phyloP scores from a whole-genome alignment of 2,329 filamentous ascomycete species.

The Keithomyces neogunnii region DNA sequence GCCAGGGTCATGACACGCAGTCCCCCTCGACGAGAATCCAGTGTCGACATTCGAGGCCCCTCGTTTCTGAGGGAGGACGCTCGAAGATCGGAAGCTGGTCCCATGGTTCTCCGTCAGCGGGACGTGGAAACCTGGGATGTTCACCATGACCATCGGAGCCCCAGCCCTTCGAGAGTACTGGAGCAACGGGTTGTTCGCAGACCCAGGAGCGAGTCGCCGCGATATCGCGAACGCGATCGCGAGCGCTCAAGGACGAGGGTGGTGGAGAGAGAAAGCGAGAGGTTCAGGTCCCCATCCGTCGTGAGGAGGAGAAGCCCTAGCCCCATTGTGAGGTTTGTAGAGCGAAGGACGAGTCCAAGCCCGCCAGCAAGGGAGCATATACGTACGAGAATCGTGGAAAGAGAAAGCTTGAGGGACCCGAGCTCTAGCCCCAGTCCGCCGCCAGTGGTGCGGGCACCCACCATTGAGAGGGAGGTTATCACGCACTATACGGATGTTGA shows the following conservation, averaged over 20 bases:
- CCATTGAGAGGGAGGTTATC: slow-evolving; percentile 81
- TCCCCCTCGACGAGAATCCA: slow-evolving; percentile 25
- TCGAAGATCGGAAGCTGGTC: slow-evolving; percentile 38
- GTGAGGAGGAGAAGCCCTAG: slow-evolving; percentile 16
- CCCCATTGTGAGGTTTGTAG: slow-evolving; percentile 27
- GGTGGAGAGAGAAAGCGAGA: slow-evolving; percentile 32
- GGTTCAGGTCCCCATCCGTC: slow-evolving; percentile 28
- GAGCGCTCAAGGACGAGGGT: slow-evolving; percentile 27
- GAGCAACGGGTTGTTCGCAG: slow-evolving; percentile 35
- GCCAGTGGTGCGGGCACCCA: slow-evolving; percentile 63
- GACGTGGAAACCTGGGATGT: slow-evolving; percentile 48
- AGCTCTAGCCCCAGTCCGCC: slow-evolving; percentile 48
- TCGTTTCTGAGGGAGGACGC: slow-evolving; percentile 43
- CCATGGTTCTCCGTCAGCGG: slow-evolving; percentile 45
- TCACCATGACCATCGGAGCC: slow-evolving; percentile 30
- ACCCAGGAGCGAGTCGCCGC: slow-evolving; percentile 33
- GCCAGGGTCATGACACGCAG: slow-evolving; percentile 15
- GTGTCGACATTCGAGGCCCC: slow-evolving; percentile 35
- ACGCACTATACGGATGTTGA: slow-evolving; percentile 83
- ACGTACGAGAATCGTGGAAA: slow-evolving; percentile 40
- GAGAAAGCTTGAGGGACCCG: slow-evolving; percentile 31
- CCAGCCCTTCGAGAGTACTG: slow-evolving; percentile 31
- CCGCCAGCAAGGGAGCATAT: slow-evolving; percentile 37
- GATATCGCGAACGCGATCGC: slow-evolving; percentile 20
- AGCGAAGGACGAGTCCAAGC: slow-evolving; percentile 29